Conservation (phyloP, 2,329 filamentous ascomycete genomes). For the Phoma sp. region DNA sequence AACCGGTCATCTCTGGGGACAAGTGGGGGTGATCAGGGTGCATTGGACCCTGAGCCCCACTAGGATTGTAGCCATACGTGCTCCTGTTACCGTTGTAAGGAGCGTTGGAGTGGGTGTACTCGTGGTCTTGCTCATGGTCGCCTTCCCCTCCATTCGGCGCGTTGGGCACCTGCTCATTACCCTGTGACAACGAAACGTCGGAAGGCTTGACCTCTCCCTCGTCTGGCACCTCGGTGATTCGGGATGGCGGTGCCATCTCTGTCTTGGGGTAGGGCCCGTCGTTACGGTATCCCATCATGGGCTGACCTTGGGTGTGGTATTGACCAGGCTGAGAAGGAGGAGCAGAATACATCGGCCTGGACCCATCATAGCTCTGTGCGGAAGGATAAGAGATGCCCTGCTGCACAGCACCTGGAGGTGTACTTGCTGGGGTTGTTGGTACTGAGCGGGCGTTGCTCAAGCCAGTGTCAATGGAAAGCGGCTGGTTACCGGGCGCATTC, state of each 20-base stretch:
- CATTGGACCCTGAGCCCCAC: slow-evolving; percentile 69
- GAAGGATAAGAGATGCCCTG: slow-evolving; percentile 80
- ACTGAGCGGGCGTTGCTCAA: slow-evolving; percentile 82
- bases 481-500: slow-evolving; percentile 66
- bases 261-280: slow-evolving; percentile 71
- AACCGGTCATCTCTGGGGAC: slow-evolving; percentile 81
- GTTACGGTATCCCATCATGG: slow-evolving; percentile 68
- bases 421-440: slow-evolving; percentile 88
- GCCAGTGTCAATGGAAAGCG: slow-evolving; percentile 81
- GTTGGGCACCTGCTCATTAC: slow-evolving; percentile 59
- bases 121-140: slow-evolving; percentile 77
- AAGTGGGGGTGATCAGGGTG: slow-evolving; percentile 77
- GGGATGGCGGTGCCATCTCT: slow-evolving; percentile 85
- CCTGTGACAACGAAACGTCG: slow-evolving; percentile 63
- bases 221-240: slow-evolving; percentile 66
- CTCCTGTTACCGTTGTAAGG: slow-evolving; percentile 74
- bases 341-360: slow-evolving; percentile 79
- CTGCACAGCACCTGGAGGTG: slow-evolving; percentile 81
- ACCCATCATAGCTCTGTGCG: slow-evolving; percentile 75
- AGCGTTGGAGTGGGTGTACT: slow-evolving; percentile 83
- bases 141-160: slow-evolving; percentile 68
- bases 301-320: slow-evolving; percentile 68
- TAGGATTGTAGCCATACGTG: slow-evolving; percentile 77
- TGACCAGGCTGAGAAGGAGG: slow-evolving; percentile 70
- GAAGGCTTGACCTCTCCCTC: slow-evolving; percentile 67